Evolutionary conservation across 78 protist species (phyloP).

Genomic region (Cavenderia fasciculata): DNA sequence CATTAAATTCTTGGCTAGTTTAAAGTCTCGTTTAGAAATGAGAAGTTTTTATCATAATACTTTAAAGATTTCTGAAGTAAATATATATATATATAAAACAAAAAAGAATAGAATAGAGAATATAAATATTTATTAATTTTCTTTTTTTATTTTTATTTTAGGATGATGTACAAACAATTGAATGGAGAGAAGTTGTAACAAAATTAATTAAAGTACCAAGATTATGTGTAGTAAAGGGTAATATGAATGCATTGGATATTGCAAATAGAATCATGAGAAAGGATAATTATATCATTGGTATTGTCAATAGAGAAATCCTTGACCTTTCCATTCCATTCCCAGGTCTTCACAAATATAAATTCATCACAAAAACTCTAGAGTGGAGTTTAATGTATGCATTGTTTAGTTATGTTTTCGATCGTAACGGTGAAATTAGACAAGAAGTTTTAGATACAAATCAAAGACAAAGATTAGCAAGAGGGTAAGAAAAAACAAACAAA

Average conservation of each 20-base stretch:
- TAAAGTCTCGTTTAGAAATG: conserved; percentile 4
- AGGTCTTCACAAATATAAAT: conserved; percentile 11
- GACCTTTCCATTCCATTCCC: conserved; percentile 62
- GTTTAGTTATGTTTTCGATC: conserved; percentile 78
- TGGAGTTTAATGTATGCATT: conserved; percentile 79
- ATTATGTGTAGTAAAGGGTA: conserved; percentile 63
- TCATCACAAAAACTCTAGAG: conserved; percentile 85
- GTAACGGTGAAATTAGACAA: conserved; percentile 52
- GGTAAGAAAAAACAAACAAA: conserved; percentile 6
- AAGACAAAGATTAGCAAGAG: conserved; percentile 48
- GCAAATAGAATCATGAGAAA: conserved; percentile 89
- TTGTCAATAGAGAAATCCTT: conserved; percentile 76
- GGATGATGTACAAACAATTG: conserved; percentile 74
- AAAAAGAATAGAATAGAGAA: too few species aligned
- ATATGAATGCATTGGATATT: conserved; percentile 79
- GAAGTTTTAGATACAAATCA: conserved; percentile 34
- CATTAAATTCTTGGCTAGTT: conserved; percentile 1
- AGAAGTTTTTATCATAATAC: conserved; percentile 35
- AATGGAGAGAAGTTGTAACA: conserved; percentile 64
- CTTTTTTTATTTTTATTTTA: background rate
- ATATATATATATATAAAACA: too few species aligned
- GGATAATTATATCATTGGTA: conserved; percentile 88
- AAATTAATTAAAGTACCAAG: conserved; percentile 61
- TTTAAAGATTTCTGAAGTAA: conserved; percentile 3
- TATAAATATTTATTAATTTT: background rate